Percentiles rank a stretch among this genome's conserved stretches.
phyloP scores from a whole-genome alignment of 306 rosid genomes.

The Prunus salicina region DNA sequence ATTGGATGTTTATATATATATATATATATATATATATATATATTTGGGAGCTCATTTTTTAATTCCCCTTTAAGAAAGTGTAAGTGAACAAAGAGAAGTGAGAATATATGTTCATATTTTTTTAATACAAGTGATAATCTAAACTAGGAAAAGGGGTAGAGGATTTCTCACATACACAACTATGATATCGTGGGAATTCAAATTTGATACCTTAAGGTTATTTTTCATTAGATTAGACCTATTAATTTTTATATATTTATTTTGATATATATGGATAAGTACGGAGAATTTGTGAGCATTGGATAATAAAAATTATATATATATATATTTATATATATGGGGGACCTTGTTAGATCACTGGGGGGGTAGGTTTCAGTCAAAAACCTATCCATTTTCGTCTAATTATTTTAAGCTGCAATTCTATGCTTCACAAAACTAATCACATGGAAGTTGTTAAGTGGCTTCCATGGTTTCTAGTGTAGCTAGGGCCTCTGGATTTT shows the following conservation, averaged over 20 bases:
- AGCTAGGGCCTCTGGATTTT: constrained; percentile 10
- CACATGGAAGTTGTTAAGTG: not conserved
- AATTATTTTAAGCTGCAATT: not conserved
- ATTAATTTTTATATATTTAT: no score
- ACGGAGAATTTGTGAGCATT: not conserved
- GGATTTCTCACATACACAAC: no score
- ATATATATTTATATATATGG: no score
- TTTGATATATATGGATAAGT: not conserved
- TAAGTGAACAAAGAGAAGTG: rapidly evolving
- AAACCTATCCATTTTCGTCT: not conserved
- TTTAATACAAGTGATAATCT: no score
- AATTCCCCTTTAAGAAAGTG: rapidly evolving
- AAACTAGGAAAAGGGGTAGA: rapidly evolving
- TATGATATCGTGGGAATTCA: no score
- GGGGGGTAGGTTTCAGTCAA: not conserved
- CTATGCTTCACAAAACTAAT: not conserved
- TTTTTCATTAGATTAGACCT: rapidly evolving
- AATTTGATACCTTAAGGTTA: no score
- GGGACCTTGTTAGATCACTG: no score
- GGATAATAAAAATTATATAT: not conserved
- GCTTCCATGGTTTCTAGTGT: not conserved
- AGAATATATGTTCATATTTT: rapidly evolving
- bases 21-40: no score
- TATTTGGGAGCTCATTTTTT: no score
- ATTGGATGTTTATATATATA: no score